Percentiles rank a stretch among this genome's conserved stretches.
Conservation (phyloP, 805 yeast genomes). For the Maudiozyma bulderi region DNA sequence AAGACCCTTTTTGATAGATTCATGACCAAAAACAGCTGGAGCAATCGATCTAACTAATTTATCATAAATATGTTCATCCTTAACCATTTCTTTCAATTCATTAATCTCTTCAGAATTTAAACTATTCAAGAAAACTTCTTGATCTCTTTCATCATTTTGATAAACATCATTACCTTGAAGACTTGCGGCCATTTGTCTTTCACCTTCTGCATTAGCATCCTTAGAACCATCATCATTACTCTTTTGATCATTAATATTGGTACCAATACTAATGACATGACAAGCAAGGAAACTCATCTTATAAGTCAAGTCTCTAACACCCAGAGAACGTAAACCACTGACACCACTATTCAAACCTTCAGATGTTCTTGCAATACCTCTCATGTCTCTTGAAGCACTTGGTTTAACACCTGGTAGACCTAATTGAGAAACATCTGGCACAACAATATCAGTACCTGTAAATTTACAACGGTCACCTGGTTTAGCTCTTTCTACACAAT, state of each 20-base stretch:
- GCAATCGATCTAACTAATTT: constrained; percentile 83
- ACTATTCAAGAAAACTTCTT: constrained; percentile 69
- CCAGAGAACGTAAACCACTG: constrained; percentile 80
- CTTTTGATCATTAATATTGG: constrained; percentile 13
- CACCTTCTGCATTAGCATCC: constrained; percentile 8
- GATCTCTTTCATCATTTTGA: constrained; percentile 54
- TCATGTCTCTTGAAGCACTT: constrained; percentile 60
- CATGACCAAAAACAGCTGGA: constrained; percentile 95
- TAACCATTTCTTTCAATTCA: constrained; percentile 83
- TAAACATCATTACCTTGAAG: constrained; percentile 18
- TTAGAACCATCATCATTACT: constrained; percentile 1
- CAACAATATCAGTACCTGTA: constrained; percentile 89
- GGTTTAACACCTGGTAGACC: constrained; percentile 95
- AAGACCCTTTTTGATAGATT: constrained; percentile 84
- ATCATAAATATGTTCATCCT: constrained; percentile 74
- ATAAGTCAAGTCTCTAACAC: constrained; percentile 90
- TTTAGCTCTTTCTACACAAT: constrained; percentile 88
- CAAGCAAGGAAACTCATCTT: constrained; percentile 86
- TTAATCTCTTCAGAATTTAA: constrained; percentile 73
- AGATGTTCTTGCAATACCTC: constrained; percentile 31
- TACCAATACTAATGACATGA: constrained; percentile 63
- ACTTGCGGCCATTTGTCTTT: constrained; percentile 20
- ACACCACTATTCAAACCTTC: constrained; percentile 79
- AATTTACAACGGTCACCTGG: constrained; percentile 94
- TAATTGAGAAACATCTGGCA: constrained; percentile 88